These are phyloP conservation scores for Ophidiomyces ophidiicola DNA, from an alignment of 2,329 filamentous ascomycete species.

Conservation along the genomic window DNA sequence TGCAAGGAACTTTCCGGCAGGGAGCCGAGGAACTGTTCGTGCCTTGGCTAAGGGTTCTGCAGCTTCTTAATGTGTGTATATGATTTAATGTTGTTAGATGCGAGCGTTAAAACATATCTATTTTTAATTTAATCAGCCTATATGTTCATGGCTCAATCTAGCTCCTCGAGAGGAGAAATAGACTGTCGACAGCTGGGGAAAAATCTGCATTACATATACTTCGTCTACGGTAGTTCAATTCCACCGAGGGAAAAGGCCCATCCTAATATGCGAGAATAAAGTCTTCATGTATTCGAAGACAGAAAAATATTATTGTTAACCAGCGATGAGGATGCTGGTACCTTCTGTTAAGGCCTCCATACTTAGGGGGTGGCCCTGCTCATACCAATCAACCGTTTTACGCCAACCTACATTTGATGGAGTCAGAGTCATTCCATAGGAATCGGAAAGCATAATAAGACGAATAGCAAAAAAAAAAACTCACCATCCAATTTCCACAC, in stretches of 20 bases:
- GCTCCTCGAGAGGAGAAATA: background rate
- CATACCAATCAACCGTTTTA: constrained; percentile 68
- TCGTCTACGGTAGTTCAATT: constrained; percentile 2
- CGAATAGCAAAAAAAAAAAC: constrained; percentile 22
- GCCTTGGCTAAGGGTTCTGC: background rate
- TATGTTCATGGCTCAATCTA: too few relatives aligned
- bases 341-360: too few relatives aligned
- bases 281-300: too few relatives aligned
- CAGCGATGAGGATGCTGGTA: too few relatives aligned
- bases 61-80: constrained; percentile 1
- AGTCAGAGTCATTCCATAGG: constrained; percentile 10
- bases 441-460: background rate
- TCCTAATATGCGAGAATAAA: background rate
- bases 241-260: background rate
- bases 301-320: too few relatives aligned
- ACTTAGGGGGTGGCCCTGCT: constrained; percentile 60
- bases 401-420: constrained; percentile 47
- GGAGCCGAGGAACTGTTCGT: constrained; percentile 9
- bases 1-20: constrained; percentile 46
- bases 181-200: background rate
- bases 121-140: too few relatives aligned
- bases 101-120: too few relatives aligned
- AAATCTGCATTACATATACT: constrained; percentile 1
- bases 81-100: too few relatives aligned
- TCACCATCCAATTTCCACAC: constrained; percentile 78